Evolutionary conservation across 345 rosid genomes (phyloP), one percentile per base, ranked within the genome.

Genomic region (Bruguiera gymnorhiza): DNA sequence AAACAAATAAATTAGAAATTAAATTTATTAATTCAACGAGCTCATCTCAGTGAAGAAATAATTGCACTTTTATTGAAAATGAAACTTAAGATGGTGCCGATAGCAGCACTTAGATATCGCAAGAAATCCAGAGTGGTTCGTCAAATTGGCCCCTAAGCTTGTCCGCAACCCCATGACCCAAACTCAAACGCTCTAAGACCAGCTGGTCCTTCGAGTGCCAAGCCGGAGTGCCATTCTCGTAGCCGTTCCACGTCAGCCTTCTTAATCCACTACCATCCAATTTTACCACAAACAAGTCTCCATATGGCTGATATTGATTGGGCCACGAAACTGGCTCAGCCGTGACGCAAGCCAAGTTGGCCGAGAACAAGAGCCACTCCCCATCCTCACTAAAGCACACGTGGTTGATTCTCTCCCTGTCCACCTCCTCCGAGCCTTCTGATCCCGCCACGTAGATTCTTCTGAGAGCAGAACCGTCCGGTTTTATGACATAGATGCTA

Each of bases 281-380:
- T 67, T 82, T 87, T 65, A 63, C 72, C 76, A 86, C 81, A 10
- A 69, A 83, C 76, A 94, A 68, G 21, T 94, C 96, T 0, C 98
- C 98, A 8, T 89, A 89, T 3, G 98, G 97, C 68, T 91, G 98
- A 75, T 83, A 91, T 66, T 94, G 96, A 69, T 89, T 89, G 34
- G 98, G 95, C 69, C 61, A 37, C 67, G 96, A 81, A 78, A 89
- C 92, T 21, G 96, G 91, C 74, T 94, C 98, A 0, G 89, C 93
- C 63, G 80, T 81, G 36, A 93, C 82, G 1, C 89, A 89, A 1
- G 85, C 76, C 31, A 91, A 63, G 50, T 93, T 93, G 10, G 88
- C 77, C 56, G 94, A 20, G 63, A 94, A 89, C 62, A 91, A 34
- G 31, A 91, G 26, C 96, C 95, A 89, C 50, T 88, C 86, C 11